These are phyloP conservation scores for Suhomyces taliae DNA, from an alignment of 1,139 yeast species.

Conservation along the genomic window DNA sequence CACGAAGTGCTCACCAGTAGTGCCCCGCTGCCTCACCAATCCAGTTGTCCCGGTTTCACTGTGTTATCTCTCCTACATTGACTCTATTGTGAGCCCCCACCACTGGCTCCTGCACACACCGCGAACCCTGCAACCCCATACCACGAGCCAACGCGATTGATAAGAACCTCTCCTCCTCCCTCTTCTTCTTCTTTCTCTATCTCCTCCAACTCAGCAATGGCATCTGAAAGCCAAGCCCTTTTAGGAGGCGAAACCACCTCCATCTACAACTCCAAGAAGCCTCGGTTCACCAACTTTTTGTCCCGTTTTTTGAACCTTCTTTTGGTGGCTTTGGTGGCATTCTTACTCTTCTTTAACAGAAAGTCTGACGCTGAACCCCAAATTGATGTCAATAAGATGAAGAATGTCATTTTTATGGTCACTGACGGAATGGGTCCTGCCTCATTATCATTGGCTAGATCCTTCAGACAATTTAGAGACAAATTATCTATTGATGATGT, in stretches of 20 bases:
- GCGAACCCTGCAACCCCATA: background rate
- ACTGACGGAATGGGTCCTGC: conserved; percentile 35
- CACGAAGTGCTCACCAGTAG: too few species aligned
- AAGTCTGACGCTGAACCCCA: conserved; percentile 4
- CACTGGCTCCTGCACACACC: too few species aligned
- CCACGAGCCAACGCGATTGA: background rate
- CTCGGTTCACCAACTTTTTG: conserved; percentile 1
- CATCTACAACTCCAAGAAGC: conserved; percentile 13
- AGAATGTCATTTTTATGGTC: conserved; percentile 30
- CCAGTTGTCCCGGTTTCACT: too few species aligned
- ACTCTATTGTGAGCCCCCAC: too few species aligned
- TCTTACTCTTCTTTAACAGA: conserved; percentile 10
- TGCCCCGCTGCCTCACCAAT: too few species aligned
- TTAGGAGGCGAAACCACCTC: conserved; percentile 14
- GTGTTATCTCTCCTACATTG: too few species aligned
- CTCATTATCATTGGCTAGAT: conserved; percentile 26
- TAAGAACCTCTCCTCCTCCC: background rate
- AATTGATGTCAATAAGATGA: conserved; percentile 14
- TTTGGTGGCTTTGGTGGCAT: conserved; percentile 11
- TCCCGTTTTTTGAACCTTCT: conserved; percentile 10
- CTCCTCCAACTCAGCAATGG: background rate
- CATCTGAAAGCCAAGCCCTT: conserved; percentile 16
- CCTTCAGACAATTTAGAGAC: conserved; percentile 26
- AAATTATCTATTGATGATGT: conserved; percentile 20
- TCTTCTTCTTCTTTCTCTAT: too few species aligned